Evolutionary conservation across 306 rosid genomes (phyloP).

Genomic region (Vigna reflexopilosa): DNA sequence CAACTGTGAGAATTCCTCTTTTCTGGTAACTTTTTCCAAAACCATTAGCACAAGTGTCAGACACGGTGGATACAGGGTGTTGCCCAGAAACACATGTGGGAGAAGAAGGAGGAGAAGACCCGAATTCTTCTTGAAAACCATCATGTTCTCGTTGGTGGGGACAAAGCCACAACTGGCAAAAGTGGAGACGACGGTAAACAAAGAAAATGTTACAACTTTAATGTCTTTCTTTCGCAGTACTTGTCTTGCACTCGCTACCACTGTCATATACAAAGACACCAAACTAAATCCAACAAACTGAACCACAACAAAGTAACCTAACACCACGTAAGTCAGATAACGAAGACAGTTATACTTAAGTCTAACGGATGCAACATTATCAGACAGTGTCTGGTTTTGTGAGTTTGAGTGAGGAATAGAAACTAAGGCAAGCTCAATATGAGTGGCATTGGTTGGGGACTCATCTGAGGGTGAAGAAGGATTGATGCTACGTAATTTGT

Average conservation of each 20-base stretch:
- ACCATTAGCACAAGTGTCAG: slow-evolving; percentile 55
- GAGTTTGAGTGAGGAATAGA: slow-evolving; percentile 6
- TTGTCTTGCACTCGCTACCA: slow-evolving; percentile 46
- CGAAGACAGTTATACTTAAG: slow-evolving; percentile 37
- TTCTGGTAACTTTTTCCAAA: slow-evolving; percentile 45
- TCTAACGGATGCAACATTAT: not conserved
- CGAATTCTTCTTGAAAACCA: slow-evolving; percentile 69
- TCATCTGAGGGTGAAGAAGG: not conserved
- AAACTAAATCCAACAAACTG: slow-evolving; percentile 47
- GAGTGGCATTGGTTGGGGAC: not conserved
- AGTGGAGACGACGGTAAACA: slow-evolving; percentile 64
- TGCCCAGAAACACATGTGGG: slow-evolving; percentile 61
- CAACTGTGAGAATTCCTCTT: slow-evolving; percentile 57
- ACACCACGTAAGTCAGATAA: slow-evolving; percentile 42
- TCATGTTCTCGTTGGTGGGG: slow-evolving; percentile 87
- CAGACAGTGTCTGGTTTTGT: not conserved
- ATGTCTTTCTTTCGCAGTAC: slow-evolving; percentile 51
- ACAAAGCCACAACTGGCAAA: slow-evolving; percentile 73
- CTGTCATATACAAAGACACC: slow-evolving; percentile 38
- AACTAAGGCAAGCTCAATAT: slow-evolving; percentile 46
- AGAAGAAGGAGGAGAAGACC: slow-evolving; percentile 64
- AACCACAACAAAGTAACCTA: slow-evolving; percentile 40
- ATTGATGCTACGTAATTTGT: not conserved
- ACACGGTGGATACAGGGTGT: slow-evolving; percentile 62
- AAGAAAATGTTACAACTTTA: slow-evolving; percentile 56